Percentiles rank a stretch among this genome's conserved stretches.
phyloP scores from a whole-genome alignment of 1,284 basidiomycete genomes.

The Sanghuangporus weigelae region DNA sequence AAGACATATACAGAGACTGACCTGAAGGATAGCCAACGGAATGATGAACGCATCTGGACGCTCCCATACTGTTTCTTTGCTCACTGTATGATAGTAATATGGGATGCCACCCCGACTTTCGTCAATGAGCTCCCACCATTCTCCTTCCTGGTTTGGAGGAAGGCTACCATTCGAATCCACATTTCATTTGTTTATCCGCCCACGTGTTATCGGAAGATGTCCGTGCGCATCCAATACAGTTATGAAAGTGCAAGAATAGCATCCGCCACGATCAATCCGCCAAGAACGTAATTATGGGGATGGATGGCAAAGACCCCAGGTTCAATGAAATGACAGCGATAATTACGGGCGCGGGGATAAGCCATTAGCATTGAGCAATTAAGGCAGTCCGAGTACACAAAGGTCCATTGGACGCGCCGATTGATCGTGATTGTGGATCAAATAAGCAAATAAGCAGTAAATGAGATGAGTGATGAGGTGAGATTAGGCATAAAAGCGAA shows the following conservation, averaged over 20 bases:
- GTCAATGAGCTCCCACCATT: slow-evolving; percentile 94
- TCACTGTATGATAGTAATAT: slow-evolving; percentile 92
- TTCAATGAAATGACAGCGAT: background rate
- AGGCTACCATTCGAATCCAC: slow-evolving; percentile 39
- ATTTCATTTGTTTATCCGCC: background rate
- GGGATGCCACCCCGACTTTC: slow-evolving; percentile 71
- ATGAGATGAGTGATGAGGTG: background rate
- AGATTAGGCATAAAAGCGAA: background rate
- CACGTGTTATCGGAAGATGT: background rate
- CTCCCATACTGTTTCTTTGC: slow-evolving; percentile 86
- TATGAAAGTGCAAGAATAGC: too few species aligned
- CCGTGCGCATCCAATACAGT: background rate
- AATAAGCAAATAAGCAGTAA: too few species aligned
- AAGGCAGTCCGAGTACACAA: background rate
- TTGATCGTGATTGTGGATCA: too few species aligned
- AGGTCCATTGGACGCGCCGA: too few species aligned
- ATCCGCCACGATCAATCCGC: background rate
- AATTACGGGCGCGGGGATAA: background rate
- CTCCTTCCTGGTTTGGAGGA: slow-evolving; percentile 78
- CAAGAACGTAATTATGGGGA: background rate
- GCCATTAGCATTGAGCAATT: background rate
- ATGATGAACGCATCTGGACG: slow-evolving; percentile 84
- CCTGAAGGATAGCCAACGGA: slow-evolving; percentile 83
- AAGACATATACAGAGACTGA: slow-evolving; percentile 27
- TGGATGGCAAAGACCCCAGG: background rate